A percentile compares a stretch with the other conserved stretches of the same genome.
Evolutionary conservation across 2,329 filamentous ascomycete genomes (phyloP).

Genomic region (Aspergillus sp.): DNA sequence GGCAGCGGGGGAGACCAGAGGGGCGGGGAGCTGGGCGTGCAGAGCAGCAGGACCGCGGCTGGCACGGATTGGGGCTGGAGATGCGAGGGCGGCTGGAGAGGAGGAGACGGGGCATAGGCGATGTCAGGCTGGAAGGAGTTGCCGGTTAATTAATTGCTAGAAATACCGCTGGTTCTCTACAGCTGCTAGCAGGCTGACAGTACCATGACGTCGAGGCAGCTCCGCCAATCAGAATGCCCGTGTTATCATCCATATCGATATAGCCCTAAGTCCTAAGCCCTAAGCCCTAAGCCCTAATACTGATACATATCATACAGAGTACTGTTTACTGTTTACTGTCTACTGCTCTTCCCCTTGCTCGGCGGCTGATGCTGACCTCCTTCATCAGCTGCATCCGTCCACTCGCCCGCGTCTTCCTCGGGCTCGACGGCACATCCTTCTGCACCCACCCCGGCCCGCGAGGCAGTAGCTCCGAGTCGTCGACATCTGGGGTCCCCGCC

Average conservation of each 20-base stretch:
- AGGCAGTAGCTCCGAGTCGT: conserved; percentile 21
- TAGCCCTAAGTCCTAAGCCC: no score
- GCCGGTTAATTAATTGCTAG: no score
- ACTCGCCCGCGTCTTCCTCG: conserved; percentile 13
- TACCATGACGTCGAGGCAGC: no score
- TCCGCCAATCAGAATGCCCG: no score
- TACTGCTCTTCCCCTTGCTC: conserved; percentile 9
- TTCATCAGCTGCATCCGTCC: conserved; percentile 10
- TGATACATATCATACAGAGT: no score
- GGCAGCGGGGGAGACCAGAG: conserved; percentile 7
- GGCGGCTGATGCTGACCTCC: conserved; percentile 13
- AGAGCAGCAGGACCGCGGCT: background rate
- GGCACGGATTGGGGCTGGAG: conserved; percentile 6
- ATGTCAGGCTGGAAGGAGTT: no score
- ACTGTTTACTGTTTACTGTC: no score
- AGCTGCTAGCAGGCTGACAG: no score
- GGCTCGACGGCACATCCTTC: conserved; percentile 12
- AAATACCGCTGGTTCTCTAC: no score
- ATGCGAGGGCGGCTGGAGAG: conserved; percentile 1
- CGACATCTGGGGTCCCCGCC: conserved; percentile 15
- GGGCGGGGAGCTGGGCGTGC: background rate
- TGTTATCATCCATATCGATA: no score
- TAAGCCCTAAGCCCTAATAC: no score
- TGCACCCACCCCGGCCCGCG: conserved; percentile 21
- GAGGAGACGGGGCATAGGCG: background rate